A percentile compares a stretch with the other conserved stretches of the same genome.
phyloP scores from a whole-genome alignment of 2,329 filamentous ascomycete genomes.

The Colletotrichum liaoningense region DNA sequence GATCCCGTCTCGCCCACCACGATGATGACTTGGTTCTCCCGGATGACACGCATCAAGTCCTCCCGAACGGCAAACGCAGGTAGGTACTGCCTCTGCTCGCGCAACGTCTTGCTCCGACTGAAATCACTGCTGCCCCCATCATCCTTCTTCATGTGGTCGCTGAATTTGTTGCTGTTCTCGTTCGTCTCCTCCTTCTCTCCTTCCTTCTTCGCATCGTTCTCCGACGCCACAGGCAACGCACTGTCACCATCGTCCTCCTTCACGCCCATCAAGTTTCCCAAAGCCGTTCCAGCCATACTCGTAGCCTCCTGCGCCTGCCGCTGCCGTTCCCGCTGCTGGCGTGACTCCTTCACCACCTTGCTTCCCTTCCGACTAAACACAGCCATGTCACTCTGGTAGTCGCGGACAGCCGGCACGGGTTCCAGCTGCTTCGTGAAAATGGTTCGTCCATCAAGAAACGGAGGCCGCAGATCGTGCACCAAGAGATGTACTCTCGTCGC shows the following conservation, averaged over 20 bases:
- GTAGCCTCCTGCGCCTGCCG: constrained; percentile 96
- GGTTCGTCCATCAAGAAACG: constrained; percentile 93
- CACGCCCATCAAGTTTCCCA: constrained; percentile 95
- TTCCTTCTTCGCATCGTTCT: constrained; percentile 72
- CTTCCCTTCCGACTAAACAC: constrained; percentile 97
- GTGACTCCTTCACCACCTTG: constrained; percentile 88
- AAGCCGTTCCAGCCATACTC: constrained; percentile 87
- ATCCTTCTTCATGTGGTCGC: constrained; percentile 87
- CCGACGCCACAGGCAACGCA: constrained; percentile 79
- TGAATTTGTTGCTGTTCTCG: constrained; percentile 76
- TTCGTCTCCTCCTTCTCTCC: constrained; percentile 35
- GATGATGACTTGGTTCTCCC: constrained; percentile 97
- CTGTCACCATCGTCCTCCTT: constrained; percentile 95
- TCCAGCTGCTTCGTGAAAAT: constrained; percentile 98
- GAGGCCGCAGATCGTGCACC: constrained; percentile 92
- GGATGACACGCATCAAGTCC: constrained; percentile 88
- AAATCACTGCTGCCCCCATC: constrained; percentile 88
- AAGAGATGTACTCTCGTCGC: constrained; percentile 88
- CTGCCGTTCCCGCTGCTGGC: constrained; percentile 92
- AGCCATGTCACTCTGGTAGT: constrained; percentile 98
- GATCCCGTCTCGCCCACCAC: constrained; percentile 98
- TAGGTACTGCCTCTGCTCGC: constrained; percentile 91
- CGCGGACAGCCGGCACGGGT: constrained; percentile 90
- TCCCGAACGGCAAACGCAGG: constrained; percentile 97
- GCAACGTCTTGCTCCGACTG: constrained; percentile 89